Conservation (phyloP, 140 eudicot genomes). For the Stevia rebaudiana region DNA sequence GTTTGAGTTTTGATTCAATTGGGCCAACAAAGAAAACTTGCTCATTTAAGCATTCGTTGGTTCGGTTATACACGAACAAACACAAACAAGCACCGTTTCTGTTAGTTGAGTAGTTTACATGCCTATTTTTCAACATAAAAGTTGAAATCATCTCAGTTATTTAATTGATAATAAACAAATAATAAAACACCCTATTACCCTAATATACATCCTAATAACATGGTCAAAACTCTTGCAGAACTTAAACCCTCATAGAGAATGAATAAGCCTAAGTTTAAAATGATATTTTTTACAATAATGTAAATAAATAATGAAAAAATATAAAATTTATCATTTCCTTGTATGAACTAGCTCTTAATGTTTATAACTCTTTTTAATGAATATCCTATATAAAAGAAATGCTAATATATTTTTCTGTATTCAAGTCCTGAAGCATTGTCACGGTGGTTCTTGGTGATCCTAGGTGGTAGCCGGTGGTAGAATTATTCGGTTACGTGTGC, state of each 20-base stretch:
- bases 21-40: too few relatives aligned
- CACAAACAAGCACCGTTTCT: neutral
- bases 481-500: neutral
- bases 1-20: too few relatives aligned
- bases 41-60: too few relatives aligned
- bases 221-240: constrained; percentile 4
- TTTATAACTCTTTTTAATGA: constrained; percentile 11
- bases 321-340: neutral
- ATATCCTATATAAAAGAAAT: constrained; percentile 20
- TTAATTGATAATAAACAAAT: neutral
- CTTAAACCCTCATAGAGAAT: neutral
- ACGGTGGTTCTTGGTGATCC: constrained; percentile 4
- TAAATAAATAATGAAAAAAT: neutral
- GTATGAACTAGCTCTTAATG: constrained; percentile 14
- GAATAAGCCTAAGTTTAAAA: too few relatives aligned
- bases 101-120: neutral
- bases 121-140: neutral
- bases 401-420: constrained; percentile 14
- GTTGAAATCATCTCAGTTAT: neutral
- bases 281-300: too few relatives aligned
- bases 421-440: neutral
- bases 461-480: neutral
- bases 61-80: too few relatives aligned
- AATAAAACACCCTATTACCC: neutral
- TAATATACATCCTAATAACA: too few relatives aligned